Evolutionary conservation across 495 filamentous ascomycete genomes (phyloP).

Genomic region (Margaritispora aquatica): DNA sequence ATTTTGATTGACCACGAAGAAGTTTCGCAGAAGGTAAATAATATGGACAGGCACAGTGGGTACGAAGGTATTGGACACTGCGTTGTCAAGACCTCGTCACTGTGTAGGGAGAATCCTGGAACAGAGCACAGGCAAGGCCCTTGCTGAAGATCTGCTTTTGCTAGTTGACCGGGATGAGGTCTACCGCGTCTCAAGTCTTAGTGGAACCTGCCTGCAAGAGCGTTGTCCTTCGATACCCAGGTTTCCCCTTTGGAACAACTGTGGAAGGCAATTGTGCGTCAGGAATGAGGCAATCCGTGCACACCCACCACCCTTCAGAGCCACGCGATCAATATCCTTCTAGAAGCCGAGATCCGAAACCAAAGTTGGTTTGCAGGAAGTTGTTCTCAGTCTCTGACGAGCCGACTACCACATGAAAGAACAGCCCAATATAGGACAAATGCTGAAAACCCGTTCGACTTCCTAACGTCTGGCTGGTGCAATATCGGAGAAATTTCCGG

Average conservation of each 20-base stretch:
- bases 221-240: not conserved
- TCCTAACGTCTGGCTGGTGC: not conserved
- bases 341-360: not conserved
- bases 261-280: not conserved
- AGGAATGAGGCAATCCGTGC: not conserved
- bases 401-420: constrained; percentile 1
- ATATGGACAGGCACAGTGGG: constrained; percentile 5
- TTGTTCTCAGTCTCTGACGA: not conserved
- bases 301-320: not conserved
- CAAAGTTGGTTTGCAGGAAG: too few species aligned
- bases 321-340: not conserved
- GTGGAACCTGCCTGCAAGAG: not conserved
- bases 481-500: not conserved
- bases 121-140: constrained; percentile 11
- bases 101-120: constrained; percentile 18
- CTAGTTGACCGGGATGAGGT: constrained; percentile 7
- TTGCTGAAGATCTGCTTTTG: constrained; percentile 10
- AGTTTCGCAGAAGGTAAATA: constrained; percentile 10
- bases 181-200: constrained; percentile 5
- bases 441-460: not conserved
- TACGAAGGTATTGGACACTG: constrained; percentile 22
- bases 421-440: constrained; percentile 4
- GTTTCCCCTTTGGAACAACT: not conserved
- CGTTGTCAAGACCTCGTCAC: constrained; percentile 18
- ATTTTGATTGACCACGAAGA: not conserved